Conservation (phyloP, 345 rosid genomes). For the Combretum micranthum region DNA sequence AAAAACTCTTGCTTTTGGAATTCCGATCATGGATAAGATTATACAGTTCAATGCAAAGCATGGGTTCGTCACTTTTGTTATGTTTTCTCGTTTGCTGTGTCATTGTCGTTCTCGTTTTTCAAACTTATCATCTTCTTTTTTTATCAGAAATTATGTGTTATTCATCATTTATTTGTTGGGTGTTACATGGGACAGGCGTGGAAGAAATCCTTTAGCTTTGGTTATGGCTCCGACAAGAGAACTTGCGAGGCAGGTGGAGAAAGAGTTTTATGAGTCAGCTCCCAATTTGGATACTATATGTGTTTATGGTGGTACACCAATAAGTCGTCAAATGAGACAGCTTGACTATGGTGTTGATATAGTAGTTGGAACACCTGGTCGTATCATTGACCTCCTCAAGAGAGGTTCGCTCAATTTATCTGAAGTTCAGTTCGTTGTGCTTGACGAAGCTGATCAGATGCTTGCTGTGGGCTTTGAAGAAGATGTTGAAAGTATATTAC, state of each 20-base stretch:
- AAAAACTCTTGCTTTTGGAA: conserved; percentile 97
- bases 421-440: conserved; percentile 73
- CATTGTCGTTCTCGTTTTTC: background rate
- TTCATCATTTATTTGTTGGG: background rate
- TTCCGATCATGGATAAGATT: conserved; percentile 76
- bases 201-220: conserved; percentile 81
- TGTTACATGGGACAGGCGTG: conserved; percentile 35
- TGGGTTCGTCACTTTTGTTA: conserved; percentile 49
- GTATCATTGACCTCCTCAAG: conserved; percentile 84
- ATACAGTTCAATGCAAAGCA: conserved; percentile 69
- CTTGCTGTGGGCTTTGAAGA: conserved; percentile 95
- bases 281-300: conserved; percentile 77
- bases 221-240: conserved; percentile 96
- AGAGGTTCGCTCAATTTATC: conserved; percentile 73
- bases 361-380: conserved; percentile 97
- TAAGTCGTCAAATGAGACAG: conserved; percentile 56
- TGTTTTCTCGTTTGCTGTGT: background rate
- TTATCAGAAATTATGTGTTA: background rate
- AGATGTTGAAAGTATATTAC: conserved; percentile 71
- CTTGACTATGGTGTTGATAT: conserved; percentile 75
- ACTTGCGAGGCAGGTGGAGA: conserved; percentile 89
- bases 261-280: conserved; percentile 76
- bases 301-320: conserved; percentile 91
- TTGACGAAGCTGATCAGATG: conserved; percentile 99
- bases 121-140: background rate